Percentiles rank a stretch among this genome's conserved stretches.
Conservation (phyloP, 805 yeast genomes). For the Ogataea nakhonphanomensis region DNA sequence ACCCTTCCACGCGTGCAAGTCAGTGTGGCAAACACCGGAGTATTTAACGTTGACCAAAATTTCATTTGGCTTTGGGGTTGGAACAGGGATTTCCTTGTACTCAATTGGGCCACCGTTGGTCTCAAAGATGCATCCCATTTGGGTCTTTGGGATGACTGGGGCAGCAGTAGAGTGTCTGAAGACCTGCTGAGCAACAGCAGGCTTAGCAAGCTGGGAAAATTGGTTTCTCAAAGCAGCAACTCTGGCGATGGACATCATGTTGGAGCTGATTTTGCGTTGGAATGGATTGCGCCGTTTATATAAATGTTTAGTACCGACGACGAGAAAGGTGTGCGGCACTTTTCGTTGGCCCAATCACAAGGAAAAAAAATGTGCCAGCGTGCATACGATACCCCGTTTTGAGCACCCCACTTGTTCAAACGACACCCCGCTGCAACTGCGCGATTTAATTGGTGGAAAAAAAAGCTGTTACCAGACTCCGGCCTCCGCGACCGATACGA, state of each 20-base stretch:
- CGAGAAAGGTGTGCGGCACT: slow-evolving; percentile 2
- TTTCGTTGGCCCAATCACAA: slow-evolving; percentile 4
- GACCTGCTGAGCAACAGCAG: slow-evolving; percentile 10
- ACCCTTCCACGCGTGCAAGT: slow-evolving; percentile 85
- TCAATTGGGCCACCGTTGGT: slow-evolving; percentile 55
- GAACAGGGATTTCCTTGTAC: slow-evolving; percentile 70
- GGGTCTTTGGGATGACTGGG: slow-evolving; percentile 35
- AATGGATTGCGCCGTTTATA: neutral
- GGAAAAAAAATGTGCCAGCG: neutral
- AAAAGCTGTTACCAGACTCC: slow-evolving; percentile 3
- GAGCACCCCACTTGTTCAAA: slow-evolving; percentile 9
- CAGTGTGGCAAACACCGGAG: slow-evolving; percentile 90
- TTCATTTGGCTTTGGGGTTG: slow-evolving; percentile 68
- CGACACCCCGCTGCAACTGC: slow-evolving; percentile 6
- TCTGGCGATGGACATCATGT: slow-evolving; percentile 10
- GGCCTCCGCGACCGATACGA: slow-evolving; percentile 6
- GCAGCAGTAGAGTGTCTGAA: slow-evolving; percentile 9
- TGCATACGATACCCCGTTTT: slow-evolving; percentile 7
- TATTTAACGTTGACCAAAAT: slow-evolving; percentile 71
- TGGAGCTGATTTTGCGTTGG: slow-evolving; percentile 4
- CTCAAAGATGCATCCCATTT: slow-evolving; percentile 65
- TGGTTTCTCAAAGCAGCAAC: slow-evolving; percentile 10
- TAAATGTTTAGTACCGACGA: slow-evolving; percentile 1
- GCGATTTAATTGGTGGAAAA: slow-evolving; percentile 5
- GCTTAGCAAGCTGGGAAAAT: slow-evolving; percentile 5